A percentile compares a stretch with the other conserved stretches of the same genome.
These are phyloP conservation scores for Neoboletus brunneissimus DNA, from an alignment of 768 basidiomycete species.

Conservation along the genomic window DNA sequence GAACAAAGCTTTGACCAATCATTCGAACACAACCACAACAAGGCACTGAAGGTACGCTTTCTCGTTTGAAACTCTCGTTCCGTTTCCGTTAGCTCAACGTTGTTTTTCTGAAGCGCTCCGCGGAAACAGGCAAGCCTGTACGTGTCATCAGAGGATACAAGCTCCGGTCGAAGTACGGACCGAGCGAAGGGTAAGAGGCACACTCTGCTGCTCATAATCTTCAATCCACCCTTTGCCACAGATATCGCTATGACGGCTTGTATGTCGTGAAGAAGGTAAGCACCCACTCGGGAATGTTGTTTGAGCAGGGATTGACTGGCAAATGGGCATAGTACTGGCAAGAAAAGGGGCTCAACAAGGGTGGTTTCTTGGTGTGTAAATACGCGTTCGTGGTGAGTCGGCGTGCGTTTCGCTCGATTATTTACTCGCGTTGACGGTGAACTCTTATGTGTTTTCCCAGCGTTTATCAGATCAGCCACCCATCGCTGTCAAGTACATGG, in stretches of 20 bases:
- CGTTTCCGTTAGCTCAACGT: background rate
- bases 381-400: slow-evolving; percentile 71
- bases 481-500: slow-evolving; percentile 24
- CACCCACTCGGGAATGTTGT: background rate
- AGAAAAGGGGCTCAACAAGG: slow-evolving; percentile 64
- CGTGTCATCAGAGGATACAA: slow-evolving; percentile 82
- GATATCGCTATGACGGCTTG: slow-evolving; percentile 90
- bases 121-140: slow-evolving; percentile 78
- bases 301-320: background rate
- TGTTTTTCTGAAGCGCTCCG: slow-evolving; percentile 51
- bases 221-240: slow-evolving; percentile 21
- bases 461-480: slow-evolving; percentile 25
- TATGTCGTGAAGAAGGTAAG: slow-evolving; percentile 73
- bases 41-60: slow-evolving; percentile 53
- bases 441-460: background rate
- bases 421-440: background rate
- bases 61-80: background rate
- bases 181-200: slow-evolving; percentile 62
- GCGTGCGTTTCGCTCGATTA: background rate
- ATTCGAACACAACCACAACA: slow-evolving; percentile 73
- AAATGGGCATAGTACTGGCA: slow-evolving; percentile 57
- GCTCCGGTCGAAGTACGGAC: slow-evolving; percentile 67
- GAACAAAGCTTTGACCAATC: slow-evolving; percentile 82
- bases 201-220: background rate
- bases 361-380: slow-evolving; percentile 80